Base-by-base conservation (phyloP, 129 eudicot species). In the Helianthus tuberosus region DNA sequence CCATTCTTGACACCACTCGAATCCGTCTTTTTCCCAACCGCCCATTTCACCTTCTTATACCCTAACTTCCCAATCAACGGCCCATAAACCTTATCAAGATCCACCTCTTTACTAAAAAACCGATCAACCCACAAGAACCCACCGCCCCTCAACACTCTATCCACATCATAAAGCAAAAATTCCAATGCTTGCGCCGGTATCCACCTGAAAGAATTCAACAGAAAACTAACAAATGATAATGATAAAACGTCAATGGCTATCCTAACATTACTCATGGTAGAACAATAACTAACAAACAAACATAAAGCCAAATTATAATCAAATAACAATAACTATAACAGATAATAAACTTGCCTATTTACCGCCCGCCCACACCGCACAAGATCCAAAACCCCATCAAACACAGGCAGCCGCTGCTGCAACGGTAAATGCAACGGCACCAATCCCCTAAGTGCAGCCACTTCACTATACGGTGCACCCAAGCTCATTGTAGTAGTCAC, bases 1-100 rank as follows among this genome's bases (percentile, higher is more conserved):
- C 96, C 96, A 83, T 93, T 86, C 97, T 93, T 93, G 50, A 92
- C 75, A 53, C 96, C 97, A 83, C 89, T 92, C 3, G 91, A 9
- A 88, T 93, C 98, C 50, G 32, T 74, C 96, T 93, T 93, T 77
- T 77, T 69, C 71, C 85, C 92, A 12, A 89, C 90, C 6, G 96
- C 93, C 98, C 98, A 93, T 39, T 93, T 93, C 82, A 93, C 96
- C 79, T 82, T 90, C 89, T 88, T 90, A 79, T 93, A 93, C 66
- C 98, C 98, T 73, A 93, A 80, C 50, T 81, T 93, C 72, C 81
- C 82, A 47, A 93, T 90, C 88, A 93, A 81, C 0, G 98, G 98
- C 11, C 82, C 74, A 72, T 77, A 93, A 72, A 93, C 85, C 84
- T 90, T 86, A 48, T 88, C 98, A 80, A 90, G 84, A 93, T 93